Conservation (phyloP, 2,329 filamentous ascomycete species). For the Rutstroemia sp. region DNA sequence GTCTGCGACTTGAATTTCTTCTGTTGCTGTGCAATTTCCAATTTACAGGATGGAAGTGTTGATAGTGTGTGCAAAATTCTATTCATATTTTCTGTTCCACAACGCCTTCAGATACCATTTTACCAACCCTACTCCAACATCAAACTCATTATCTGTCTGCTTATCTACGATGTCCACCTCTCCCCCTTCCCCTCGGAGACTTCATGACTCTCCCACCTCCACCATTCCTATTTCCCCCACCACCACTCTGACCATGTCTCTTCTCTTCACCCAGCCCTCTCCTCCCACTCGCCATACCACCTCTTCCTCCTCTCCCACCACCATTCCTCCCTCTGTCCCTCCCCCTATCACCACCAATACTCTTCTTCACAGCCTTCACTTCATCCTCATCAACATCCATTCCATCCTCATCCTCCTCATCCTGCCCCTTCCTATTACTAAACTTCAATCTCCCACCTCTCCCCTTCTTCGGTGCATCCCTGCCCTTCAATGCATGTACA, state of each 20-base stretch:
- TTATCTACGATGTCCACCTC: constrained; percentile 8
- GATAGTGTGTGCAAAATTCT: background rate
- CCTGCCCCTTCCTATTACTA: constrained; percentile 54
- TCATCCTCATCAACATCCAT: constrained; percentile 41
- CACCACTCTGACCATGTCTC: constrained; percentile 15
- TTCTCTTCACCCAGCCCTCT: constrained; percentile 40
- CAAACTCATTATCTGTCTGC: background rate
- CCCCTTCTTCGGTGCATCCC: constrained; percentile 57
- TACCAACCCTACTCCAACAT: background rate
- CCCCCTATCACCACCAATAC: constrained; percentile 26
- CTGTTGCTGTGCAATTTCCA: too few relatives aligned
- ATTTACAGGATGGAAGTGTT: too few relatives aligned
- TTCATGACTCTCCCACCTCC: constrained; percentile 7
- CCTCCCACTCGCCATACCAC: constrained; percentile 39
- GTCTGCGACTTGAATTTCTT: too few relatives aligned
- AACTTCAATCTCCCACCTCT: constrained; percentile 65
- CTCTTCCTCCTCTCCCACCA: constrained; percentile 32
- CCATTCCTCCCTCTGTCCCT: constrained; percentile 28
- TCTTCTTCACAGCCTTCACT: constrained; percentile 45
- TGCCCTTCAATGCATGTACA: constrained; percentile 60
- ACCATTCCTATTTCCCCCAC: background rate
- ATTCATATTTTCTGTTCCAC: background rate
- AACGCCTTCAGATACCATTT: background rate
- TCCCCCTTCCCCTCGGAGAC: constrained; percentile 16
- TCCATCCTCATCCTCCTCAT: constrained; percentile 46